phyloP scores from a whole-genome alignment of 805 yeast genomes.

The Cyberlindnera petersonii region DNA sequence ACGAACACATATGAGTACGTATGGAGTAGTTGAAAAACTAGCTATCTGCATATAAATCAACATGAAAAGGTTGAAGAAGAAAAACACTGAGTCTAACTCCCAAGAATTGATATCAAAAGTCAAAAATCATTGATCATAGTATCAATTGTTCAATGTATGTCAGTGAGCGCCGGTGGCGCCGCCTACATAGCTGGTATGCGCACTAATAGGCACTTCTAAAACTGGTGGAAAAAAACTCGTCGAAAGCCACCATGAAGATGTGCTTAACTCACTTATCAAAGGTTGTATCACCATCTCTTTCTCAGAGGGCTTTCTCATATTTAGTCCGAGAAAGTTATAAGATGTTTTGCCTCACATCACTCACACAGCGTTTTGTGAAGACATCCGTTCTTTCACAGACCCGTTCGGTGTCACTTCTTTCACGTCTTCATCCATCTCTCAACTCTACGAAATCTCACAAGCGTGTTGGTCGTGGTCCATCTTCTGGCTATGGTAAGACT shows the following conservation, averaged over 20 bases:
- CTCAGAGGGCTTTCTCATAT: no score
- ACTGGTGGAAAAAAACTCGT: slow-evolving; percentile 4
- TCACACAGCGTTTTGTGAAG: slow-evolving; percentile 1
- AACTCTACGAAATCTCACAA: slow-evolving; percentile 59
- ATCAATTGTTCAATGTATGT: no score
- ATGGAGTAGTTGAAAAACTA: no score
- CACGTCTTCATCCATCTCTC: slow-evolving; percentile 53
- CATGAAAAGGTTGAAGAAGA: no score
- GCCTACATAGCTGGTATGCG: slow-evolving; percentile 1
- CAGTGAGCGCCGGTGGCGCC: no score
- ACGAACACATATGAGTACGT: no score
- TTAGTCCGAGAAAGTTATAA: background rate
- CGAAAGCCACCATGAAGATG: background rate
- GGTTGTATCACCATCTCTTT: no score
- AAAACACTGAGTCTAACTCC: no score
- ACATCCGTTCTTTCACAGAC: slow-evolving; percentile 11
- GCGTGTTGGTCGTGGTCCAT: slow-evolving; percentile 95
- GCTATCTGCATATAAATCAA: no score
- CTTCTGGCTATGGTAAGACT: slow-evolving; percentile 89
- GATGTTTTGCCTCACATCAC: slow-evolving; percentile 13
- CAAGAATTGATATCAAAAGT: no score
- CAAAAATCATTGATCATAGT: background rate
- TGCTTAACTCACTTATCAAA: no score
- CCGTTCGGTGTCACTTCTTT: slow-evolving; percentile 45
- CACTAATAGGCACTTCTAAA: background rate